These are phyloP conservation scores for Dothidotthia symphoricarpi DNA, from an alignment of 2,329 filamentous ascomycete genomes.

Conservation along the genomic window DNA sequence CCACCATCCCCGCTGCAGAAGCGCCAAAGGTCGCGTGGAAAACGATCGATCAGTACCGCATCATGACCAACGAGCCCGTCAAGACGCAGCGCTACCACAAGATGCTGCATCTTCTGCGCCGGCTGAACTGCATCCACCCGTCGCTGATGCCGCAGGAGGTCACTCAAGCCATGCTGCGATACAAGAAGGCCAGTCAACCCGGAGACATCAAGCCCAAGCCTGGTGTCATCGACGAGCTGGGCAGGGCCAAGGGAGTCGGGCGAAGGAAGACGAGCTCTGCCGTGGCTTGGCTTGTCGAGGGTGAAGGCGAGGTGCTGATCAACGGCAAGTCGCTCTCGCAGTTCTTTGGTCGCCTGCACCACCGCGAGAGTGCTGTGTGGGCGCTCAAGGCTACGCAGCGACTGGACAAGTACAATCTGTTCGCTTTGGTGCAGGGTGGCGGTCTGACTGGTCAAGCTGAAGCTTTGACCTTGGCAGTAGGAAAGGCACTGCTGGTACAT, in stretches of 20 bases:
- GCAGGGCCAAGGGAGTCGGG: constrained; percentile 76
- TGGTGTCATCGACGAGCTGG: constrained; percentile 70
- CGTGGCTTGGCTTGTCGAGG: constrained; percentile 85
- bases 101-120: constrained; percentile 72
- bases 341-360: constrained; percentile 83
- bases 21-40: constrained; percentile 78
- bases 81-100: constrained; percentile 70
- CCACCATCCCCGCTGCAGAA: constrained; percentile 63
- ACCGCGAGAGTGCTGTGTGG: constrained; percentile 93
- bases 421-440: constrained; percentile 79
- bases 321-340: constrained; percentile 85
- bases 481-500: constrained; percentile 83
- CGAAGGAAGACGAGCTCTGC: constrained; percentile 85
- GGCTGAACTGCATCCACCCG: constrained; percentile 82
- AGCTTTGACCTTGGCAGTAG: constrained; percentile 84
- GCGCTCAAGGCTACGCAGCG: constrained; percentile 77
- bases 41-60: constrained; percentile 71
- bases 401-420: constrained; percentile 96
- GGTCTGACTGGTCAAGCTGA: constrained; percentile 95
- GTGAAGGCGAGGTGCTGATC: constrained; percentile 82
- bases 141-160: constrained; percentile 71
- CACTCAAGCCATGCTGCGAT: constrained; percentile 61
- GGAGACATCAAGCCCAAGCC: constrained; percentile 63
- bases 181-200: constrained; percentile 73
- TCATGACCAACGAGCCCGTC: constrained; percentile 49